Percentiles rank a stretch among this genome's conserved stretches.
phyloP scores from a whole-genome alignment of 495 filamentous ascomycete species.

The Hyaloscypha finlandica region DNA sequence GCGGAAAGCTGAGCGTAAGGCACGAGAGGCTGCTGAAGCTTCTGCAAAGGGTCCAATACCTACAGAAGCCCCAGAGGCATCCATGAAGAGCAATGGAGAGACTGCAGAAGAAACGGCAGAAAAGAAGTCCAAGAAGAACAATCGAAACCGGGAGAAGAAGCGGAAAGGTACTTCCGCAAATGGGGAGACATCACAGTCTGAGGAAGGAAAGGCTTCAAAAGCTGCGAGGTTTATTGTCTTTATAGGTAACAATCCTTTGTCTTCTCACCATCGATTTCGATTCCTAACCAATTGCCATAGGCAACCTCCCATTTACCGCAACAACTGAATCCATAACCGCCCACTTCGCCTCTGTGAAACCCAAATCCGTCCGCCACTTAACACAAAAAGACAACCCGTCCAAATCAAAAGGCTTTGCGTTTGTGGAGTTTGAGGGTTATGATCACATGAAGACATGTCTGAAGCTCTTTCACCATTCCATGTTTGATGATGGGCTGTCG shows the following conservation, averaged over 20 bases:
- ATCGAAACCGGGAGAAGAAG: conserved; percentile 33
- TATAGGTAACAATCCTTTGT: conserved; percentile 49
- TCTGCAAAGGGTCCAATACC: conserved; percentile 2
- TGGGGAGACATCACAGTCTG: background rate
- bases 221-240: conserved; percentile 77
- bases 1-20: conserved; percentile 39
- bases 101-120: conserved; percentile 5
- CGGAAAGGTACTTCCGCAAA: conserved; percentile 34
- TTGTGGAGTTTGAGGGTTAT: conserved; percentile 87
- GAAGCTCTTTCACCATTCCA: conserved; percentile 83
- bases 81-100: conserved; percentile 20
- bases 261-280: background rate
- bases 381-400: conserved; percentile 67
- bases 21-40: conserved; percentile 31
- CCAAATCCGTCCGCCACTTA: conserved; percentile 71
- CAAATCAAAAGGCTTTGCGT: conserved; percentile 84
- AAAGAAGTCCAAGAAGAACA: conserved; percentile 31
- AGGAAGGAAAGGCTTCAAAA: conserved; percentile 15
- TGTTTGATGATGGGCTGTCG: conserved; percentile 68
- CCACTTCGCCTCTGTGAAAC: conserved; percentile 78
- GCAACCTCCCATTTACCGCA: conserved; percentile 84
- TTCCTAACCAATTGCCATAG: conserved; percentile 9
- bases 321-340: conserved; percentile 63
- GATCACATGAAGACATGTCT: conserved; percentile 94
- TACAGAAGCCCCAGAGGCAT: conserved; percentile 13